A percentile compares a stretch with the other conserved stretches of the same genome.
phyloP scores from a whole-genome alignment of 163 green algal genomes.

The Chlamydomonas reinhardtii region DNA sequence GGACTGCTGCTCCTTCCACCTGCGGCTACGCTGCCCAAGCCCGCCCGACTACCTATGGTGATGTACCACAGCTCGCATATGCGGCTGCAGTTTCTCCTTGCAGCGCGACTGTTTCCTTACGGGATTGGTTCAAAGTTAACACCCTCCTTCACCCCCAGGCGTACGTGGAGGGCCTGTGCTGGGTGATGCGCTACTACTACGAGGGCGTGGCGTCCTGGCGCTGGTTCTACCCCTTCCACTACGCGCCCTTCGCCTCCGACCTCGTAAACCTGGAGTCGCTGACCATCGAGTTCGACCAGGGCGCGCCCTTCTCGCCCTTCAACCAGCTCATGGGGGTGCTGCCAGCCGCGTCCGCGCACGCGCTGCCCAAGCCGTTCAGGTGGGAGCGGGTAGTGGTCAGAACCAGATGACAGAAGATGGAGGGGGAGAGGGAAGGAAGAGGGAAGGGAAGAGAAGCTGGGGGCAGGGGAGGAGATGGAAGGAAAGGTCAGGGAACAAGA shows the following conservation, averaged over 20 bases:
- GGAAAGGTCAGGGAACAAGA: too few relatives aligned
- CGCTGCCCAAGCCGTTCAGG: conserved; percentile 74
- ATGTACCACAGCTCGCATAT: too few relatives aligned
- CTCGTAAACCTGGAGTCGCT: conserved; percentile 76
- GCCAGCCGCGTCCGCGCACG: conserved; percentile 83
- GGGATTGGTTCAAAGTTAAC: too few relatives aligned
- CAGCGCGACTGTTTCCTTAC: too few relatives aligned
- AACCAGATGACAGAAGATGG: too few relatives aligned
- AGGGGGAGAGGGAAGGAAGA: too few relatives aligned
- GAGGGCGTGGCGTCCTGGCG: conserved; percentile 86
- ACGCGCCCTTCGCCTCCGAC: conserved; percentile 95
- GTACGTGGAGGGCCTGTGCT: conserved; percentile 92
- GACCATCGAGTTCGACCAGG: conserved; percentile 83
- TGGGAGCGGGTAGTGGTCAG: not conserved
- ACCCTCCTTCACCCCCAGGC: too few relatives aligned
- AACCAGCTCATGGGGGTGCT: conserved; percentile 98
- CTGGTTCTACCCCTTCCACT: conserved; percentile 98
- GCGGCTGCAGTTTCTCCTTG: too few relatives aligned
- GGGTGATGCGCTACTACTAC: conserved; percentile 99
- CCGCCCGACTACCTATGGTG: too few relatives aligned
- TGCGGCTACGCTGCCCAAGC: too few relatives aligned
- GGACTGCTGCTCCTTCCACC: too few relatives aligned
- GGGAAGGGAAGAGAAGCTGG: not conserved
- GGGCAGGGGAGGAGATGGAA: too few relatives aligned
- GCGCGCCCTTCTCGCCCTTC: conserved; percentile 95